Evolutionary conservation across 805 yeast genomes (phyloP), one percentile per base, ranked within the genome.

Genomic region (Myxozyma monticola): DNA sequence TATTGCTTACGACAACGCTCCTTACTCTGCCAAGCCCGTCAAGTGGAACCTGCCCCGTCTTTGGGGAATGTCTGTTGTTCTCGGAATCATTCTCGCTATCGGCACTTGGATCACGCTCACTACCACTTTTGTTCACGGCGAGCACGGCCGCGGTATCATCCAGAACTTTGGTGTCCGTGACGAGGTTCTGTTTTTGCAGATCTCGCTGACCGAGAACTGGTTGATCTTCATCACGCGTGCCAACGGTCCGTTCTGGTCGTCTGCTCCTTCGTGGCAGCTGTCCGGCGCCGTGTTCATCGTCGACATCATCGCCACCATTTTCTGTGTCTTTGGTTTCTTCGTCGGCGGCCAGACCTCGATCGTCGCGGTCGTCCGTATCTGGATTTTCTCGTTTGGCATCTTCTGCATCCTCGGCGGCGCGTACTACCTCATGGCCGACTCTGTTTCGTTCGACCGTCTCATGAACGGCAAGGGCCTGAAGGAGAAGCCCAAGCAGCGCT

Each of bases 241-340:
- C 69, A 85, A 82, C 72, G 96, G 96, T 78, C 96, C 96, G 68
- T 88, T 89, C 93, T 89, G 96, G 96, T 85, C 96, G 52, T 88
- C 96, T 38, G 67, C 78, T 53, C 96, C 96, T 77, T 89, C 96
- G 39, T 89, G 96, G 96, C 96, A 88, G 79, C 82, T 88, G 76
- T 64, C 93, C 65, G 95, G 95, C 77, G 96, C 96, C 66, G 96
- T 88, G 65, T 78, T 86, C 69, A 74, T 75, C 69, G 96, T 88
- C 70, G 96, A 88, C 75, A 74, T 88, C 77, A 75, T 89, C 65
- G 95, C 96, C 63, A 88, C 96, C 59, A 79, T 86, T 81, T 89
- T 88, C 83, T 76, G 88, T 66, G 74, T 88, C 69, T 88, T 88
- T 82, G 96, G 96, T 66, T 89, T 96, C 96, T 88, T 95, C 91